Conservation (phyloP, 1,284 basidiomycete species). For the Austropuccinia psidii region DNA sequence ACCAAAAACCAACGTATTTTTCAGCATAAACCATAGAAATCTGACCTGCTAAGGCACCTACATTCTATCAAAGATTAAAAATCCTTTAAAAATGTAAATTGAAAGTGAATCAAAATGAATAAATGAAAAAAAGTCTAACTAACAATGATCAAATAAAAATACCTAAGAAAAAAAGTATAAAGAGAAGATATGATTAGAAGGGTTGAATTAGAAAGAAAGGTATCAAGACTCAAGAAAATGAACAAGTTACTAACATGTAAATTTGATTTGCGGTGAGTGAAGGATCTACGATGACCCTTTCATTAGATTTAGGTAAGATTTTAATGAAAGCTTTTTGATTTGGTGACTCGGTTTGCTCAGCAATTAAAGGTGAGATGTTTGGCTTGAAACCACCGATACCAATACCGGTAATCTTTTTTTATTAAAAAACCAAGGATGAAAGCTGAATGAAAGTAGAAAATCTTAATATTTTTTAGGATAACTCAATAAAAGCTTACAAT, state of each 20-base stretch:
- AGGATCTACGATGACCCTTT: slow-evolving; percentile 75
- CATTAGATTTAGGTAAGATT: slow-evolving; percentile 56
- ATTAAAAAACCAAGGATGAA: neutral
- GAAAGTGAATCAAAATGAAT: neutral
- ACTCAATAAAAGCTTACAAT: slow-evolving; percentile 57
- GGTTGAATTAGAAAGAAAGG: too few species aligned
- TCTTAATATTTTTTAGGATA: neutral
- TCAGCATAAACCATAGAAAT: slow-evolving; percentile 49
- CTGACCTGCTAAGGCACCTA: slow-evolving; percentile 59
- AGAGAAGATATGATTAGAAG: too few species aligned
- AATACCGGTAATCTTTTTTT: slow-evolving; percentile 43
- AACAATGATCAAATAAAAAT: slow-evolving; percentile 34
- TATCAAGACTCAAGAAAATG: neutral
- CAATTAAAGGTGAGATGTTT: slow-evolving; percentile 60
- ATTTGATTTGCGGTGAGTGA: slow-evolving; percentile 56
- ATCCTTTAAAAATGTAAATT: too few species aligned
- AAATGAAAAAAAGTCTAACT: slow-evolving; percentile 41
- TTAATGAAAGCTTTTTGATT: slow-evolving; percentile 54
- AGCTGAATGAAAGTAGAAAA: too few species aligned
- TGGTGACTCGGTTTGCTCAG: slow-evolving; percentile 55
- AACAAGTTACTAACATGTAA: slow-evolving; percentile 54
- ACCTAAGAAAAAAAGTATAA: neutral
- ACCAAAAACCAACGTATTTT: slow-evolving; percentile 50
- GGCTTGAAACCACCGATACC: slow-evolving; percentile 57
- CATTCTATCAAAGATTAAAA: too few species aligned